Evolutionary conservation across 805 yeast genomes (phyloP).

Genomic region (Schizosaccharomyces lindneri): DNA sequence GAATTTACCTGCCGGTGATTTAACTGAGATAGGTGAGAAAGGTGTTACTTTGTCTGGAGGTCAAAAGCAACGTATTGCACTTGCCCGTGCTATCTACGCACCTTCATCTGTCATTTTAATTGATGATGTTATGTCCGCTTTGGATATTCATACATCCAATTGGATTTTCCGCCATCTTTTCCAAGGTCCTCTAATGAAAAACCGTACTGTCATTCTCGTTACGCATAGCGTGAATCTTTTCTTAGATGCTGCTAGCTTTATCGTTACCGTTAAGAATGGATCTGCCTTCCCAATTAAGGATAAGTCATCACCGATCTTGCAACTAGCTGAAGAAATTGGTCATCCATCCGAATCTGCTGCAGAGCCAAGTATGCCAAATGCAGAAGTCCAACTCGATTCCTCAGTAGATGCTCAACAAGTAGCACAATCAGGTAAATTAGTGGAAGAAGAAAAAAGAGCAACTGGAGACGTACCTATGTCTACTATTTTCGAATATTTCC

Average conservation of each 20-base stretch:
- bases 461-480: constrained; percentile 4
- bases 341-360: constrained; percentile 3
- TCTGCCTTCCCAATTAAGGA: constrained; percentile 27
- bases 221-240: constrained; percentile 64
- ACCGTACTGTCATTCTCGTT: constrained; percentile 48
- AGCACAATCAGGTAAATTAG: constrained; percentile 10
- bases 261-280: constrained; percentile 32
- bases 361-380: constrained; percentile 11
- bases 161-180: constrained; percentile 51
- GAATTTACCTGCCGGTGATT: constrained; percentile 47
- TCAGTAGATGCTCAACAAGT: neutral
- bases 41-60: constrained; percentile 81
- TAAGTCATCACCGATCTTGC: constrained; percentile 20
- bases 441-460: constrained; percentile 7
- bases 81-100: constrained; percentile 61
- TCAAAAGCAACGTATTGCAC: constrained; percentile 62
- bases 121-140: constrained; percentile 72
- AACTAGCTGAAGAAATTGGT: constrained; percentile 13
- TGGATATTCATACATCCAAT: constrained; percentile 64
- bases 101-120: constrained; percentile 38
- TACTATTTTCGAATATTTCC: neutral
- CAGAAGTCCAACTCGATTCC: constrained; percentile 2
- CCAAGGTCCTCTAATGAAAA: constrained; percentile 24
- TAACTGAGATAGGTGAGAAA: constrained; percentile 67
- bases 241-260: constrained; percentile 43